Conservation (phyloP, 345 rosid genomes). For the Erysimum cheiranthoides region DNA sequence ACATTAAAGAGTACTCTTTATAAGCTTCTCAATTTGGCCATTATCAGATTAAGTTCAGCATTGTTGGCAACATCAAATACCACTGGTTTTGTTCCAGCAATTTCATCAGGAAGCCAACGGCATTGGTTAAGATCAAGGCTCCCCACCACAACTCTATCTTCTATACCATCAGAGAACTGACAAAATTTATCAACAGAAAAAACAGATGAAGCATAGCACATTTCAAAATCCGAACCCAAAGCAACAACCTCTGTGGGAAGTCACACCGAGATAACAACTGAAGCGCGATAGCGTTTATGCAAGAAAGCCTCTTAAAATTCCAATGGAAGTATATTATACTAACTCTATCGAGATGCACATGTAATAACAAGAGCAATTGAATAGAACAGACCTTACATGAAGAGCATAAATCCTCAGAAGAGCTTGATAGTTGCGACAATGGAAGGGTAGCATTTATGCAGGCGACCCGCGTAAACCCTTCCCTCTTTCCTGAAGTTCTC, state of each 20-base stretch:
- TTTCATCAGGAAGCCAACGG: slow-evolving; percentile 84
- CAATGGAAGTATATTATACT: slow-evolving; percentile 12
- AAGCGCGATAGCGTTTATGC: slow-evolving; percentile 63
- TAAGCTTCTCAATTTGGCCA: slow-evolving; percentile 15
- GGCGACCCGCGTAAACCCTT: slow-evolving; percentile 68
- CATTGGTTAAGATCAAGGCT: slow-evolving; percentile 92
- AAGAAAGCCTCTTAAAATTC: slow-evolving; percentile 54
- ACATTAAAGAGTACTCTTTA: neutral
- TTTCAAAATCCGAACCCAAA: neutral
- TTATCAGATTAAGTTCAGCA: neutral
- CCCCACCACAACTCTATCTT: slow-evolving; percentile 87
- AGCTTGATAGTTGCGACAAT: slow-evolving; percentile 52
- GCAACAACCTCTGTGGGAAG: neutral
- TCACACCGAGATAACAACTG: neutral
- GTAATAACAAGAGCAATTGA: slow-evolving; percentile 10
- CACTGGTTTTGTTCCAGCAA: slow-evolving; percentile 82
- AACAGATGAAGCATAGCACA: slow-evolving; percentile 7
- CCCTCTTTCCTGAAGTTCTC: slow-evolving; percentile 73
- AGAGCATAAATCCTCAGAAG: slow-evolving; percentile 61
- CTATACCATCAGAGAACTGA: slow-evolving; percentile 67
- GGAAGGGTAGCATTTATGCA: slow-evolving; percentile 92
- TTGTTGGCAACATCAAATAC: slow-evolving; percentile 44
- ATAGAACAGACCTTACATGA: slow-evolving; percentile 84
- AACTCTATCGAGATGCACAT: neutral
- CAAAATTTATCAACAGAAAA: slow-evolving; percentile 9